Conservation (phyloP, 106 monocot genomes). For the Alisma plantagoaquatica region DNA sequence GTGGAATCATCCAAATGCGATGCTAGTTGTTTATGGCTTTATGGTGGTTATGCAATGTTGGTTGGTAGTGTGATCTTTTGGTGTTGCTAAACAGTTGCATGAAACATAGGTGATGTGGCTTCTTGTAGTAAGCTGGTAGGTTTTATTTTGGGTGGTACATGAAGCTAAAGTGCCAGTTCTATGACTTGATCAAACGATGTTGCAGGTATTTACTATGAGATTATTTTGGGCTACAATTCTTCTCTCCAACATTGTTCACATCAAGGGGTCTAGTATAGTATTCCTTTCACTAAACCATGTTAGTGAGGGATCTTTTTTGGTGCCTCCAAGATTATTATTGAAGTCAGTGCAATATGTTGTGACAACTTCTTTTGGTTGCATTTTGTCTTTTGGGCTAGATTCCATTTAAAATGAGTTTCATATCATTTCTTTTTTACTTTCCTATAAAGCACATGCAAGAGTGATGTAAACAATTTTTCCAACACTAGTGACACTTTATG, state of each 20-base stretch:
- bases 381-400: too few relatives aligned
- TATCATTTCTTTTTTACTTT: too few relatives aligned
- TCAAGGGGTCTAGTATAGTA: conserved; percentile 92
- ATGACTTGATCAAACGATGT: conserved; percentile 4
- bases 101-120: conserved; percentile 71
- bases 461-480: too few relatives aligned
- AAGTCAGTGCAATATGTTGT: conserved; percentile 68
- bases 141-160: conserved; percentile 37
- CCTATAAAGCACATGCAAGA: too few relatives aligned
- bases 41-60: conserved; percentile 74
- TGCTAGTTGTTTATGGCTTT: conserved; percentile 63
- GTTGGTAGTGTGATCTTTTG: conserved; percentile 92
- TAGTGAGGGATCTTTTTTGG: conserved; percentile 39
- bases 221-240: conserved; percentile 98
- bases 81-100: conserved; percentile 70
- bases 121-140: conserved; percentile 99
- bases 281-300: conserved; percentile 92
- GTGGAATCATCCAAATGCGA: conserved; percentile 59
- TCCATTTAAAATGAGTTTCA: too few relatives aligned
- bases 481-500: too few relatives aligned
- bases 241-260: conserved; percentile 89
- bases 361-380: conserved; percentile 95
- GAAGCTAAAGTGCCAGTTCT: too few relatives aligned
- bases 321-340: conserved; percentile 63
- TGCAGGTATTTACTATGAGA: conserved; percentile 83